Evolutionary conservation across 116 monocot species (phyloP).

Genomic region (Dioscorea cayenensis): DNA sequence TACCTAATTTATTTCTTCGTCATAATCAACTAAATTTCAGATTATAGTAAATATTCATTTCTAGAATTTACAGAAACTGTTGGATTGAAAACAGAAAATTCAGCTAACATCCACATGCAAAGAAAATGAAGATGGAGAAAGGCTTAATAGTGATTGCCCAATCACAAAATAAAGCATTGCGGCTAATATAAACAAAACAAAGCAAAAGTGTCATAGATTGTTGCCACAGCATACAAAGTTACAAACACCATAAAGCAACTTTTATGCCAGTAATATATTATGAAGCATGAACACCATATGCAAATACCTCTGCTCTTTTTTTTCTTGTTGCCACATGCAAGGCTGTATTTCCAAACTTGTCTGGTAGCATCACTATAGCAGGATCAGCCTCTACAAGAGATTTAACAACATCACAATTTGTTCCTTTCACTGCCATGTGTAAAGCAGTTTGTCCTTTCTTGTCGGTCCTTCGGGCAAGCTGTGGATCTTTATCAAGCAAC

Average conservation of each 20-base stretch:
- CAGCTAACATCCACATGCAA: no score
- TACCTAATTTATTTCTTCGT: no score
- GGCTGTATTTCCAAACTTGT: slow-evolving; percentile 67
- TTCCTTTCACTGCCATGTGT: slow-evolving; percentile 95
- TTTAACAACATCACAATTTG: slow-evolving; percentile 48
- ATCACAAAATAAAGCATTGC: no score
- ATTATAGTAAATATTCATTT: no score
- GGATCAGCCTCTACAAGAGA: slow-evolving; percentile 72
- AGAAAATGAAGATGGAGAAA: no score
- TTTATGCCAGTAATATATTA: neutral
- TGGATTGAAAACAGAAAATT: no score
- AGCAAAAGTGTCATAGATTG: neutral
- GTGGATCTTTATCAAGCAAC: slow-evolving; percentile 58
- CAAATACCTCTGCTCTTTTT: slow-evolving; percentile 69
- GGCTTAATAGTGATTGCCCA: no score
- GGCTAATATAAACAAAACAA: no score
- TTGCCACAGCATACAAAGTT: neutral
- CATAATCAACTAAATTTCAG: no score
- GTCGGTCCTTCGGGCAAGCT: slow-evolving; percentile 79
- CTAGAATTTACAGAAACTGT: no score
- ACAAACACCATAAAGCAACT: neutral
- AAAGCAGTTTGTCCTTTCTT: slow-evolving; percentile 93
- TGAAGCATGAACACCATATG: neutral
- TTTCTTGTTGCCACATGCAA: slow-evolving; percentile 88
- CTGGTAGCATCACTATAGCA: slow-evolving; percentile 74